Evolutionary conservation across 2,329 filamentous ascomycete species (phyloP).

Genomic region (Stachybotrys elegans): DNA sequence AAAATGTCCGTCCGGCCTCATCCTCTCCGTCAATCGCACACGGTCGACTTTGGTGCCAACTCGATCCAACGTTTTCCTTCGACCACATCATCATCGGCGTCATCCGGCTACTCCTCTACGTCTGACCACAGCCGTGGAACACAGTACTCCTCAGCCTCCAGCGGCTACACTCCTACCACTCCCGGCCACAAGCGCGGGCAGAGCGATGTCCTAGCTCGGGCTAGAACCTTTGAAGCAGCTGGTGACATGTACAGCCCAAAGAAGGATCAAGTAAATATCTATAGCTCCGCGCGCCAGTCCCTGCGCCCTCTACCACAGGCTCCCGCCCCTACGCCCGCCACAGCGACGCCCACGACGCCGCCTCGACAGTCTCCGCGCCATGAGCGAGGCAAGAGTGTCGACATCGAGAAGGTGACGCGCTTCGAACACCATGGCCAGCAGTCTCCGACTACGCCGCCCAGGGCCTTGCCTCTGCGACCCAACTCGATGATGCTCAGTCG

Average conservation of each 20-base stretch:
- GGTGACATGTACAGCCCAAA: conserved; percentile 38
- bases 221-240: conserved; percentile 38
- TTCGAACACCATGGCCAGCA: conserved; percentile 34
- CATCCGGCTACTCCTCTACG: conserved; percentile 59
- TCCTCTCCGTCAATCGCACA: conserved; percentile 53
- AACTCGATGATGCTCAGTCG: conserved; percentile 57
- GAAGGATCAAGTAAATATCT: conserved; percentile 56
- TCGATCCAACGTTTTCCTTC: conserved; percentile 58
- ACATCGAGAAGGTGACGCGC: conserved; percentile 51
- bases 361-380: conserved; percentile 26
- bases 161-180: conserved; percentile 40
- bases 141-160: conserved; percentile 67
- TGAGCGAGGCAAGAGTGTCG: conserved; percentile 60
- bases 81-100: conserved; percentile 65
- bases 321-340: conserved; percentile 44
- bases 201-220: conserved; percentile 61
- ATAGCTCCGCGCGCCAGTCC: conserved; percentile 69
- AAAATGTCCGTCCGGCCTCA: conserved; percentile 54
- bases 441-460: conserved; percentile 35
- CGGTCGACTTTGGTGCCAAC: conserved; percentile 39
- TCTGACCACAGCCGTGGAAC: conserved; percentile 55
- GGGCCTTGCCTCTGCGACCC: conserved; percentile 42
- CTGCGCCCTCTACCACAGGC: conserved; percentile 68
- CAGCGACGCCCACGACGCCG: conserved; percentile 30
- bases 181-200: conserved; percentile 66